Percentiles rank a stretch among this genome's conserved stretches.
Evolutionary conservation across 2,329 filamentous ascomycete genomes (phyloP).

Genomic region (Pseudogymnoascus destructans): DNA sequence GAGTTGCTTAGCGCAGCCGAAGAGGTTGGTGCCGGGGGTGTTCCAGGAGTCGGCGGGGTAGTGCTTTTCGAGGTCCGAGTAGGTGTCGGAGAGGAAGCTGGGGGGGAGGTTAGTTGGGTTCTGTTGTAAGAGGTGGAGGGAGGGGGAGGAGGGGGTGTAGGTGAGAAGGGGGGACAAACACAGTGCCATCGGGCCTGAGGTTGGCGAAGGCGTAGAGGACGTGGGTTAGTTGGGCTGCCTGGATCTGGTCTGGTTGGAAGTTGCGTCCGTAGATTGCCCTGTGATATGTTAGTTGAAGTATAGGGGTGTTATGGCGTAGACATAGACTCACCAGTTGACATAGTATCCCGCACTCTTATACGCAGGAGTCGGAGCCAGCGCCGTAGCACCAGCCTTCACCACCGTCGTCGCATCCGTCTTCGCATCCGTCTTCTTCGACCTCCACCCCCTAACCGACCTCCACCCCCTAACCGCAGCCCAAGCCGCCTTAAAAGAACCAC

Average conservation of each 20-base stretch:
- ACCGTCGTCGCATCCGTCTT: background rate
- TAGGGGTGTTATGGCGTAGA: background rate
- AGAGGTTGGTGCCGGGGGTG: slow-evolving; percentile 56
- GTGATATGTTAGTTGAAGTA: background rate
- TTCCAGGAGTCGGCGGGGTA: slow-evolving; percentile 58
- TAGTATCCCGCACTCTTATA: background rate
- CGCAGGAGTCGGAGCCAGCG: background rate
- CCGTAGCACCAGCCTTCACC: background rate
- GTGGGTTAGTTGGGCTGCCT: slow-evolving; percentile 56
- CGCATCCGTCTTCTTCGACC: background rate
- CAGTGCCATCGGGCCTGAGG: slow-evolving; percentile 47
- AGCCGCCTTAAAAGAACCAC: background rate
- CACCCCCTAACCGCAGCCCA: background rate
- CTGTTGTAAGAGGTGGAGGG: background rate
- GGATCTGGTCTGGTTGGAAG: slow-evolving; percentile 56
- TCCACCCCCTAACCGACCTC: background rate
- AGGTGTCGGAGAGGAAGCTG: slow-evolving; percentile 36
- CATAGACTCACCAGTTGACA: background rate
- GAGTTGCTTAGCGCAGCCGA: slow-evolving; percentile 71
- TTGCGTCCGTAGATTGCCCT: slow-evolving; percentile 15
- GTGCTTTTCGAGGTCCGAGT: slow-evolving; percentile 58
- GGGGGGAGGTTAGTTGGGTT: slow-evolving; percentile 6
- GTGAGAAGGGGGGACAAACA: slow-evolving; percentile 6
- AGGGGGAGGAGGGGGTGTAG: no score
- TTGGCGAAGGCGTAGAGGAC: slow-evolving; percentile 73